Conservation (phyloP, 108 stramenopile species). For the Skeletonema grethae region DNA sequence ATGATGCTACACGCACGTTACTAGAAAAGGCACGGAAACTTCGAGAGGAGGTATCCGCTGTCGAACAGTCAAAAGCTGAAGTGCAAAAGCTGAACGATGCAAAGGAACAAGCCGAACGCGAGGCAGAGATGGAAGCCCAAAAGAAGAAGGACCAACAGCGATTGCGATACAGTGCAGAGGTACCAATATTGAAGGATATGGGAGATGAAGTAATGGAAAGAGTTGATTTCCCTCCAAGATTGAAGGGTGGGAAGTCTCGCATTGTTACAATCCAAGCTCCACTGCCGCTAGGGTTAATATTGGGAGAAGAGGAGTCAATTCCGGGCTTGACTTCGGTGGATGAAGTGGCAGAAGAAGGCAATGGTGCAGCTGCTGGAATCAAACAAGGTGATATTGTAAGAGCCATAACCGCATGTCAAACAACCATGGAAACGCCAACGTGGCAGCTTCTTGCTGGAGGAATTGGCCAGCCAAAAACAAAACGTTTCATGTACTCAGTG, state of each 20-base stretch:
- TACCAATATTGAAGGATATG: constrained; percentile 83
- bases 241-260: constrained; percentile 49
- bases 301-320: constrained; percentile 56
- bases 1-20: constrained; percentile 45
- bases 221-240: constrained; percentile 69
- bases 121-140: constrained; percentile 36
- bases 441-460: constrained; percentile 86
- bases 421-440: constrained; percentile 73
- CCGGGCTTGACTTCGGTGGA: constrained; percentile 60
- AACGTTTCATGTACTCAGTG: constrained; percentile 68
- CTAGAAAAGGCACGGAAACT: constrained; percentile 56
- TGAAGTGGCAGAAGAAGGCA: constrained; percentile 53
- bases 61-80: constrained; percentile 39
- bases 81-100: constrained; percentile 40
- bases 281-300: constrained; percentile 71
- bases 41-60: constrained; percentile 51
- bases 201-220: constrained; percentile 68
- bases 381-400: constrained; percentile 69
- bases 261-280: constrained; percentile 49
- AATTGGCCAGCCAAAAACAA: constrained; percentile 77
- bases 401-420: constrained; percentile 72
- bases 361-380: constrained; percentile 61
- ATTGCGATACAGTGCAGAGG: constrained; percentile 61
- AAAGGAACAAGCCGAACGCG: constrained; percentile 12
- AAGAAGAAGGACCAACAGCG: constrained; percentile 34